Percentiles rank a stretch among this genome's conserved stretches.
phyloP scores from a whole-genome alignment of 2,329 filamentous ascomycete species.

The Coniochaeta sp. region DNA sequence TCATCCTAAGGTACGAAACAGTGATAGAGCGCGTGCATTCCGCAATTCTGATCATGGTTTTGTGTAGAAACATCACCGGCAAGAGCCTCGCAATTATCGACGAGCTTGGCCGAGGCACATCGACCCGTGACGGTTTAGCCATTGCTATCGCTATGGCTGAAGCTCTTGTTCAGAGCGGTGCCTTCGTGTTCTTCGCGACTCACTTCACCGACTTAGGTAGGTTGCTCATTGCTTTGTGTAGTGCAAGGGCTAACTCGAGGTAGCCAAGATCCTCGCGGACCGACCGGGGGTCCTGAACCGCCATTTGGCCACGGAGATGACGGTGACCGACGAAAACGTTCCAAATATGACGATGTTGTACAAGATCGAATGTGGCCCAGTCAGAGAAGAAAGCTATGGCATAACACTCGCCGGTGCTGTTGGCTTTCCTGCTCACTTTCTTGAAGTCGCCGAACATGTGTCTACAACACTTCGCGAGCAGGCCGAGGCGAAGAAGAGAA shows the following conservation, averaged over 20 bases:
- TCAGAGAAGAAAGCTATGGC: constrained; percentile 71
- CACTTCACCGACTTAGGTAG: constrained; percentile 75
- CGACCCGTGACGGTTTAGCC: constrained; percentile 77
- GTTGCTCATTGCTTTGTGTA: constrained; percentile 5
- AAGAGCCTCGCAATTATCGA: constrained; percentile 80
- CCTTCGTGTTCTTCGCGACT: constrained; percentile 86
- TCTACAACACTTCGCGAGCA: constrained; percentile 53
- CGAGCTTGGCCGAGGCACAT: constrained; percentile 86
- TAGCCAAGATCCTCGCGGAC: constrained; percentile 64
- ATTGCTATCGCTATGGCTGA: constrained; percentile 90
- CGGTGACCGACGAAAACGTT: constrained; percentile 40
- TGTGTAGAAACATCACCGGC: constrained; percentile 60
- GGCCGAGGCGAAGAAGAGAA: constrained; percentile 49
- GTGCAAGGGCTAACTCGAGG: constrained; percentile 2
- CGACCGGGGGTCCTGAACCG: constrained; percentile 72
- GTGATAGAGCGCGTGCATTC: neutral
- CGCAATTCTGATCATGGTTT: neutral
- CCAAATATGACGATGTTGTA: constrained; percentile 81
- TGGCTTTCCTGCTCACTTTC: constrained; percentile 60
- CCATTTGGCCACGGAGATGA: constrained; percentile 64
- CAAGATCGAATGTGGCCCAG: constrained; percentile 65
- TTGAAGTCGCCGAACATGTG: constrained; percentile 61
- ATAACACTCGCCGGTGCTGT: constrained; percentile 72
- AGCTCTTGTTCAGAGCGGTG: constrained; percentile 70
- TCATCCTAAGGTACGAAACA: constrained; percentile 60